Evolutionary conservation across 371 early-diverging fungal genomes (phyloP), one percentile per base, ranked within the genome.

Genomic region (Saksenaea oblongispora): DNA sequence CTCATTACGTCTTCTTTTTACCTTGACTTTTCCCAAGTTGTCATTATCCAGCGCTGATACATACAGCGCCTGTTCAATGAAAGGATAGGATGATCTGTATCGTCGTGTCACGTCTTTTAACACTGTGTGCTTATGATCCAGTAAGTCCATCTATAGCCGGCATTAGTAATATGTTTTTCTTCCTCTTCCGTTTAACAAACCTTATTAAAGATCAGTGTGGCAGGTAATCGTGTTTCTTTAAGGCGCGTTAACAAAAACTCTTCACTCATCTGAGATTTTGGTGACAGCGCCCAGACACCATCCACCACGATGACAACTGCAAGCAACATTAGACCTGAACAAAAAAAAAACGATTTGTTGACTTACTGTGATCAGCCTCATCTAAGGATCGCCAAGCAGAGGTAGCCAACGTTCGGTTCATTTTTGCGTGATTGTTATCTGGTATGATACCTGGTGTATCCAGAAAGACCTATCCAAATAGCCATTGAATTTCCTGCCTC

Each of bases 341-440:
- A 37, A 5, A 4, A 34, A 18, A 37, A 3, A 3, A 22, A 53
- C n/a, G 36, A 1, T 17, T 17, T 55, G 17, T 15, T 9, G 0
- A 61, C 34, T 42, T 74, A 82, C 83, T 63, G 57, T 88, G 81
- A 68, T 89, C 87, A 17, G 90, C 90, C 62, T 89, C 91, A 56
- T 82, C 78, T 54, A 93, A 71, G 27, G 91, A 79, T 58, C 84
- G 78, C 92, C 92, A 93, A 5, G 92, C 85, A 13, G 92, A 75
- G 1, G 87, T 91, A 8, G 88, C 82, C 28, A 91, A 65, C n/a
- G 80, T 83, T 14, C 92, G 79, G 34, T 84, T 83, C 67, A 77
- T 76, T 69, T 76, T 75, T 22, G 77, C 80, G 58, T 71, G 74
- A 34, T 74, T 72, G 18, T 62, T 69, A 9, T 77, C 69, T 0